Conservation (phyloP, 1,284 basidiomycete genomes). For the Moesziomyces antarcticus region DNA sequence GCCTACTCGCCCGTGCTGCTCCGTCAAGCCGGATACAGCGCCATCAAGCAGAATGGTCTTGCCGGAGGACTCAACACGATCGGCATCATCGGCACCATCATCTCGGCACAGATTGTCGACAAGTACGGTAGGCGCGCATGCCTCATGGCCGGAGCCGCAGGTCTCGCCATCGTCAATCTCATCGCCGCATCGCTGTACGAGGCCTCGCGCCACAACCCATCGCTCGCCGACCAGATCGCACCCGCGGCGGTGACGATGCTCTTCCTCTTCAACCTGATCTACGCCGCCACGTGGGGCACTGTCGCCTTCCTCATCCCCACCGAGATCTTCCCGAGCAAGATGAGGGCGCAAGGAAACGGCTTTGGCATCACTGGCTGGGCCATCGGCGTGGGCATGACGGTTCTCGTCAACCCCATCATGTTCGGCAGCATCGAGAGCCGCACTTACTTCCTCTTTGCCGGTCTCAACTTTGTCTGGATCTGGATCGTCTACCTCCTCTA, state of each 20-base stretch:
- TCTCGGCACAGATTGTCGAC: background rate
- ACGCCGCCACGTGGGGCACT: background rate
- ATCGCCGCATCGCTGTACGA: background rate
- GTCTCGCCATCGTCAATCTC: background rate
- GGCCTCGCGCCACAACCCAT: background rate
- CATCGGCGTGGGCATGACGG: background rate
- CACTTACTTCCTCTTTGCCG: background rate
- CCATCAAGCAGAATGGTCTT: background rate
- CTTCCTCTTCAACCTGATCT: constrained; percentile 1
- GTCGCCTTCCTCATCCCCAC: background rate
- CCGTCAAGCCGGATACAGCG: constrained; percentile 1
- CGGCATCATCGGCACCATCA: background rate
- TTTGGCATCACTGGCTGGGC: background rate
- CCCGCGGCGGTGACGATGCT: background rate
- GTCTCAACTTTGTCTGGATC: constrained; percentile 1
- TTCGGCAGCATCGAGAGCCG: background rate
- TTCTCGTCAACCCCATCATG: background rate
- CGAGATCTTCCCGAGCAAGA: background rate
- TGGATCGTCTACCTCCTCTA: constrained; percentile 1
- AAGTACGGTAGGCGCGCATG: background rate
- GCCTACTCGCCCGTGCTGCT: background rate
- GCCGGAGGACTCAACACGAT: constrained; percentile 1
- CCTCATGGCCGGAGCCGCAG: background rate
- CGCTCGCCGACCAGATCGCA: background rate
- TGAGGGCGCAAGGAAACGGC: constrained; percentile 1